Evolutionary conservation across 1,284 basidiomycete genomes (phyloP), one percentile per base, ranked within the genome.

Genomic region (Ceratobasidium sp.): DNA sequence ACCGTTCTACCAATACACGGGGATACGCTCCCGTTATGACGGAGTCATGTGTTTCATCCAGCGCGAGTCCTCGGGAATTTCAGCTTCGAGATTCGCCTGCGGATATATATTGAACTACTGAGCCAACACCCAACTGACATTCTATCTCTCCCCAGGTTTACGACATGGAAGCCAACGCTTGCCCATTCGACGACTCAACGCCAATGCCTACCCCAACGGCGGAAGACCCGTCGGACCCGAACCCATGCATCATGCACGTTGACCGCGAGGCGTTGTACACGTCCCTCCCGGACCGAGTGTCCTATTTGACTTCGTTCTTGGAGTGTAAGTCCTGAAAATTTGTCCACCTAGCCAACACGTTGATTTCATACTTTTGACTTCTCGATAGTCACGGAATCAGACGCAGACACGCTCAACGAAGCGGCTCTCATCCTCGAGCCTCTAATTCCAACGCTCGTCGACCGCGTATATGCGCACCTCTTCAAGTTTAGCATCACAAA

Each of bases 401-500:
- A 73, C 45, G 69, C 69, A 5, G 69, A 73, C 58, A 61, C 39
- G 56, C 31, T 73, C 11, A 60, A 73, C n/a, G 69, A 73, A 31
- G 69, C 69, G 2, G 54, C 69, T 23, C 39, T 73, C 26, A 73
- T 73, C n/a, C 69, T 73, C 56, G 69, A 73, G 35, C 69, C 69
- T 23, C 58, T 60, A 23, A 73, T 73, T 26, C 39, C 56, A 8
- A 51, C n/a, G n/a, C 69, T 73, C 42, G 69, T 73, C 7, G 69
- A 73, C 31, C 56, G 58, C 37, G 69, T 73, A 20, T 73, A 73
- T 51, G 69, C 54, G 42, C 69, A 73, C 33, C 58, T 73, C 26
- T 73, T 73, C 69, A 60, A 63, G 58, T 73, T 73, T 42, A 73
- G 58, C 58, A 42, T 73, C 42, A 73, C 69, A n/a, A 60, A 61